Evolutionary conservation across 352 stramenopile species (phyloP).

Genomic region (Phytophthora ohioensis): DNA sequence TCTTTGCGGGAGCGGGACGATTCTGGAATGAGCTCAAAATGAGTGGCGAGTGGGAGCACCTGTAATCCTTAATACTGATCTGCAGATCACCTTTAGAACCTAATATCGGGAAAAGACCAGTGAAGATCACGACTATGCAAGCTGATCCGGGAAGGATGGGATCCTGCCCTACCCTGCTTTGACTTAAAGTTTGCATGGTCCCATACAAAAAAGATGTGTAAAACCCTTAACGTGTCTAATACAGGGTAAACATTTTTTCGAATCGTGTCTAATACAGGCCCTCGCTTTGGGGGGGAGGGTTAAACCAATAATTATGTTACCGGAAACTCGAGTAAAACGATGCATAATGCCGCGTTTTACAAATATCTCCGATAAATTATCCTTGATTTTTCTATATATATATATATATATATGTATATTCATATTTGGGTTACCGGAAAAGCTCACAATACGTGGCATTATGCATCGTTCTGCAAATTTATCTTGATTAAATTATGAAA

Average conservation of each 20-base stretch:
- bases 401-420: no score
- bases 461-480: no score
- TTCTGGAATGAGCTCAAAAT: constrained; percentile 7
- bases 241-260: neutral
- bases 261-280: constrained; percentile 4
- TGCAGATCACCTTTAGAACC: neutral
- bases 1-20: neutral
- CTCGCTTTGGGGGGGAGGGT: neutral
- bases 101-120: constrained; percentile 1
- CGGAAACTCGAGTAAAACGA: no score
- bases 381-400: no score
- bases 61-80: neutral
- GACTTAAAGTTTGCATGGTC: constrained; percentile 1
- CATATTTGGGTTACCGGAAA: no score
- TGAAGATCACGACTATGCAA: neutral
- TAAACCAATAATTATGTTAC: no score
- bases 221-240: constrained; percentile 1
- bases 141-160: neutral
- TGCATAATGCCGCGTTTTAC: no score
- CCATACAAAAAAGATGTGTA: neutral
- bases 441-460: no score
- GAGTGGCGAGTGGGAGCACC: constrained; percentile 1
- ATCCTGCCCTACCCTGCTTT: neutral
- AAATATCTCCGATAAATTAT: no score
- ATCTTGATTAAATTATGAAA: no score